Evolutionary conservation across 345 rosid genomes (phyloP).

Genomic region (Erodium maritimum): DNA sequence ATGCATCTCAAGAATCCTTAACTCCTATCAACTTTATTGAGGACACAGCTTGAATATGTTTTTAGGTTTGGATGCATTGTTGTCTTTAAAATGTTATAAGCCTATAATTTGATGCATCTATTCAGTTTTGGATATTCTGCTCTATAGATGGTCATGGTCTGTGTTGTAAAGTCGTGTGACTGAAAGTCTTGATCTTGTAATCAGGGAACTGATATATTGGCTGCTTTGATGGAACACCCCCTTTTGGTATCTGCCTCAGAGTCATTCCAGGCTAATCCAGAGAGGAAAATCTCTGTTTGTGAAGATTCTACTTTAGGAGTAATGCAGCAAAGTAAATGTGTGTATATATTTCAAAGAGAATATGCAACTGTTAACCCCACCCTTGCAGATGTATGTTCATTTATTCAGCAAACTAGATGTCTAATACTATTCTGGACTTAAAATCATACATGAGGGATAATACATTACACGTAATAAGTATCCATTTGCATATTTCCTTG

Average conservation of each 20-base stretch:
- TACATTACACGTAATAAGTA: neutral
- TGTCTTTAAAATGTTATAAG: neutral
- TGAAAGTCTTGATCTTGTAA: neutral
- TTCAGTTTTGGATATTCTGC: neutral
- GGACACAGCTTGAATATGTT: neutral
- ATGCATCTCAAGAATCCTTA: neutral
- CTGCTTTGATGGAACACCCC: slow-evolving; percentile 51
- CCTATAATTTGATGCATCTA: neutral
- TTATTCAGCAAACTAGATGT: neutral
- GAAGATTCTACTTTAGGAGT: slow-evolving; percentile 13
- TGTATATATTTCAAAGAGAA: slow-evolving; percentile 77
- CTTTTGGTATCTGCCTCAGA: slow-evolving; percentile 32
- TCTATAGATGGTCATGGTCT: neutral
- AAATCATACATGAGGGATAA: neutral
- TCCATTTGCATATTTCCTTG: neutral
- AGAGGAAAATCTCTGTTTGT: slow-evolving; percentile 24
- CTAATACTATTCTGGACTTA: neutral
- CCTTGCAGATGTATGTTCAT: slow-evolving; percentile 46
- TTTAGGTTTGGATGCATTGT: neutral
- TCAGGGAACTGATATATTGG: slow-evolving; percentile 37
- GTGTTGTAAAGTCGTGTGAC: neutral
- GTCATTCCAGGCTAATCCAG: slow-evolving; percentile 36
- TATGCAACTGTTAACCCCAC: slow-evolving; percentile 62
- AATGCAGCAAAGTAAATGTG: slow-evolving; percentile 23
- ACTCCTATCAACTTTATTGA: neutral